phyloP scores from a whole-genome alignment of 2,329 filamentous ascomycete genomes.

The Lasiodiplodia theobromae region DNA sequence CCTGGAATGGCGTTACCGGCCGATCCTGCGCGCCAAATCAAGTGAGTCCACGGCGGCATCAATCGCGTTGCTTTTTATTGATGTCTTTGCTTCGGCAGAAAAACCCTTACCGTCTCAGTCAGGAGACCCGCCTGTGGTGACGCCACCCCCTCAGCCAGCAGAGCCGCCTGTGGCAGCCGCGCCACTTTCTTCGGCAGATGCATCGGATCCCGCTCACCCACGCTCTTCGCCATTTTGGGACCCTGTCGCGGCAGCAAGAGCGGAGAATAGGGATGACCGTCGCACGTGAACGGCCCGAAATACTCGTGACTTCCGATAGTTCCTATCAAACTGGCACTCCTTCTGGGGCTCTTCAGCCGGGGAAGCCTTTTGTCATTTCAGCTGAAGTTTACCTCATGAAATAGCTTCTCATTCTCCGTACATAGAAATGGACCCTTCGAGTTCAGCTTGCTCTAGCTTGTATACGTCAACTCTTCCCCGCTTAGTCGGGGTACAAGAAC shows the following conservation, averaged over 20 bases:
- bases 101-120: not conserved
- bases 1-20: not conserved
- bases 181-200: not conserved
- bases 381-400: not conserved
- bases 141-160: not conserved
- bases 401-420: not conserved
- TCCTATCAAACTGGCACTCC: too few species aligned
- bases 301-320: too few species aligned
- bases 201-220: not conserved
- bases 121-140: not conserved
- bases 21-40: not conserved
- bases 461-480: not conserved
- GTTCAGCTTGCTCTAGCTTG: not conserved
- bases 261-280: not conserved
- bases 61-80: not conserved
- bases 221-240: not conserved
- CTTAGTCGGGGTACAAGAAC: not conserved
- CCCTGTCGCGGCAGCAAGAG: slow-evolving; percentile 5
- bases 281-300: not conserved
- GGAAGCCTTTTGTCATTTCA: too few species aligned
- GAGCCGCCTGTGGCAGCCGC: not conserved
- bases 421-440: not conserved
- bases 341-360: too few species aligned
- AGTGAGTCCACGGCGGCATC: not conserved
- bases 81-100: not conserved